Percentiles rank a stretch among this genome's conserved stretches.
Conservation (phyloP, 2,329 filamentous ascomycete genomes). For the Botryotinia narcissicola region DNA sequence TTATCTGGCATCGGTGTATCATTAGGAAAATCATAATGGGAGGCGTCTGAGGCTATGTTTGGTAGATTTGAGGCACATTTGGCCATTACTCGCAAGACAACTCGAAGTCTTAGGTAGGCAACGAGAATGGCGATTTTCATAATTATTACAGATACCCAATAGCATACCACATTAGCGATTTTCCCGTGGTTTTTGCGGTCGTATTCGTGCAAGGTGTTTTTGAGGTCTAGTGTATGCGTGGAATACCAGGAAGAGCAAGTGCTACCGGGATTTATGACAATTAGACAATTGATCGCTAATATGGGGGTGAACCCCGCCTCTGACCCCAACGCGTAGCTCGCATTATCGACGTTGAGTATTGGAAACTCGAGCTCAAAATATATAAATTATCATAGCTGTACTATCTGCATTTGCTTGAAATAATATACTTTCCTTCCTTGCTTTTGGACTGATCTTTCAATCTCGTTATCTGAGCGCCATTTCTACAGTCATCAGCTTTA, state of each 20-base stretch:
- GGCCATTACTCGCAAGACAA: neutral
- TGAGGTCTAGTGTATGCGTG: neutral
- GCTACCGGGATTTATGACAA: neutral
- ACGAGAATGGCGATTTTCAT: neutral
- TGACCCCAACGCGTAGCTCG: neutral
- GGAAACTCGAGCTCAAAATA: neutral
- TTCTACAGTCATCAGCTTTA: too few species aligned
- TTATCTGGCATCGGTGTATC: neutral
- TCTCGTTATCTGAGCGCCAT: neutral
- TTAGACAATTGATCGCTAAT: conserved; percentile 6
- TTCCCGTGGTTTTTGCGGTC: neutral
- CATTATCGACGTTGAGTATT: neutral
- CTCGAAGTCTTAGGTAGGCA: neutral
- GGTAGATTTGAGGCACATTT: neutral
- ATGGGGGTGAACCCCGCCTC: neutral
- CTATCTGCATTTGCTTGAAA: neutral
- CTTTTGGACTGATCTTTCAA: neutral
- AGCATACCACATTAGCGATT: neutral
- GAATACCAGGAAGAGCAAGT: neutral
- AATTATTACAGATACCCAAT: conserved; percentile 5
- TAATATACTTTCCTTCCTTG: neutral
- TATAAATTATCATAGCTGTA: neutral
- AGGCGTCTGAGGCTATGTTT: neutral
- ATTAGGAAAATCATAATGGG: neutral
- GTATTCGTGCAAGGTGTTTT: neutral